Evolutionary conservation across 352 stramenopile genomes (phyloP).

Genomic region (Globisporangium irregulare): DNA sequence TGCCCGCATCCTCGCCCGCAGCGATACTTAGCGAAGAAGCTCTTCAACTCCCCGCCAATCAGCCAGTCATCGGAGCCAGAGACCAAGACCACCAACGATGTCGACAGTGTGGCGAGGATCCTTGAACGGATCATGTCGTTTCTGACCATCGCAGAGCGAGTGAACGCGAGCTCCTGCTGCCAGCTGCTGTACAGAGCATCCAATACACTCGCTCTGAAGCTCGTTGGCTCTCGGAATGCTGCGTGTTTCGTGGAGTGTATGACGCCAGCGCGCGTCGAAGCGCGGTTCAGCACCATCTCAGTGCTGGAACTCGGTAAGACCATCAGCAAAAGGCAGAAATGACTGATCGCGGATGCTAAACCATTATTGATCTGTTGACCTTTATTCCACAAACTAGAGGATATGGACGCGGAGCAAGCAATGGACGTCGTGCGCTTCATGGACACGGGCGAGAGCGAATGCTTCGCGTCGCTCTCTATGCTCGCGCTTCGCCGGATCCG

Average conservation of each 20-base stretch:
- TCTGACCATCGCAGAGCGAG: conserved; percentile 26
- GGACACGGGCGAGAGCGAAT: conserved; percentile 29
- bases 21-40: conserved; percentile 30
- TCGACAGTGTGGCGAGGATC: conserved; percentile 1
- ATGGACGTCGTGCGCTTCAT: conserved; percentile 35
- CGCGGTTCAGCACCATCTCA: conserved; percentile 25
- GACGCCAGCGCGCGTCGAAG: conserved; percentile 21
- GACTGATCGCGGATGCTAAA: not conserved
- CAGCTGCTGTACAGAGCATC: conserved; percentile 25
- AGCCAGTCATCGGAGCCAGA: not conserved
- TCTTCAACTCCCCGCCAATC: conserved; percentile 9
- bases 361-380: not conserved
- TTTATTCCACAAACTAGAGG: conserved; percentile 2
- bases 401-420: conserved; percentile 19
- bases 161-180: conserved; percentile 28
- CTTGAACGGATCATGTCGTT: conserved; percentile 26
- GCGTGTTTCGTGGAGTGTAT: conserved; percentile 25
- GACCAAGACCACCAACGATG: not conserved
- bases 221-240: conserved; percentile 7
- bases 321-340: too few relatives aligned
- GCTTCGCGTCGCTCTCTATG: conserved; percentile 32
- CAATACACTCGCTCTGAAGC: conserved; percentile 29
- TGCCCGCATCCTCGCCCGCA: conserved; percentile 36
- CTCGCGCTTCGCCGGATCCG: conserved; percentile 29
- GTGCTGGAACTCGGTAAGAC: conserved; percentile 21